These are phyloP conservation scores for Cymbopogon citratus DNA, from an alignment of 176 grass and related monocot species.

Conservation along the genomic window DNA sequence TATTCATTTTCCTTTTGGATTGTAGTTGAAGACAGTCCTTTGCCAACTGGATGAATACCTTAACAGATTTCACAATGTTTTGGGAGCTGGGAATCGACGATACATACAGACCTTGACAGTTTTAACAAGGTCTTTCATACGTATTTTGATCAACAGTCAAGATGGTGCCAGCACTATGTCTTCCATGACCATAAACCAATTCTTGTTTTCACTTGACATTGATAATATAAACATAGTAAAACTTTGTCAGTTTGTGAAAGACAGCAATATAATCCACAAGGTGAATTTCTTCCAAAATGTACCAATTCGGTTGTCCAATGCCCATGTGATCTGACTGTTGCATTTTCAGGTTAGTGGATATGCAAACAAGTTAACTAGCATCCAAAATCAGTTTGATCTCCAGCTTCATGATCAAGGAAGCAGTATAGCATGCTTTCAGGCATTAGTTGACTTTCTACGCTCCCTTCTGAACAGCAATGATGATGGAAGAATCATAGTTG, in stretches of 20 bases:
- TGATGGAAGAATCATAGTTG: conserved; percentile 79
- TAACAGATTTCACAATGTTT: conserved; percentile 60
- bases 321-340: neutral
- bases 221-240: conserved; percentile 97
- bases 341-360: conserved; percentile 74
- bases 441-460: conserved; percentile 55
- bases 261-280: conserved; percentile 96
- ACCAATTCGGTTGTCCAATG: neutral
- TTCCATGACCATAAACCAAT: conserved; percentile 94
- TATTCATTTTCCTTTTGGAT: conserved; percentile 33
- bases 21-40: conserved; percentile 70
- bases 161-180: conserved; percentile 25
- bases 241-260: conserved; percentile 85
- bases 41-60: conserved; percentile 67
- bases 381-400: conserved; percentile 25
- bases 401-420: conserved; percentile 52
- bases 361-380: conserved; percentile 45
- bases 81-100: conserved; percentile 82
- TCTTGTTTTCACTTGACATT: conserved; percentile 90
- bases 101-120: conserved; percentile 86
- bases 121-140: conserved; percentile 64
- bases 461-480: conserved; percentile 70
- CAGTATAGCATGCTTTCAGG: conserved; percentile 69
- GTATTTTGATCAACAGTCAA: conserved; percentile 30
- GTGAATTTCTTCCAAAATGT: conserved; percentile 26